These are phyloP conservation scores for Heritiera littoralis DNA, from an alignment of 345 rosid species.

Conservation along the genomic window DNA sequence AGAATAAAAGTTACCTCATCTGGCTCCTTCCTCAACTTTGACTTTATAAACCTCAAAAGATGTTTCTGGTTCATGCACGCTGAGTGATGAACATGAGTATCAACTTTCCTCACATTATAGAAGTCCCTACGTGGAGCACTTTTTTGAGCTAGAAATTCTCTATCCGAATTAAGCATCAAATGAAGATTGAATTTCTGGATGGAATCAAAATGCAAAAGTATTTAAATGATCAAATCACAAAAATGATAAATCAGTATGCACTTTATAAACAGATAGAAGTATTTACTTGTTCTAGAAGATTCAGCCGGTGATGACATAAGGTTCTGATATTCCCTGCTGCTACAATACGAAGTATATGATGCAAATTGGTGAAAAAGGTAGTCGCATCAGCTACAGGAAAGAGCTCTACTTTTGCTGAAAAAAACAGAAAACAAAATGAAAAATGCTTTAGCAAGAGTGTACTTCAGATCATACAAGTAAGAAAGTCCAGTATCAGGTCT, in stretches of 20 bases:
- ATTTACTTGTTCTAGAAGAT: constrained; percentile 90
- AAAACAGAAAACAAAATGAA: constrained; percentile 14
- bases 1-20: constrained; percentile 67
- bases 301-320: constrained; percentile 85
- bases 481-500: constrained; percentile 1
- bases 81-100: constrained; percentile 98
- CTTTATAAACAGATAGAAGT: background rate
- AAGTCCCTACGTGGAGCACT: constrained; percentile 99
- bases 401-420: constrained; percentile 73
- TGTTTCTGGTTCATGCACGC: constrained; percentile 99
- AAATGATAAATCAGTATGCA: constrained; percentile 20
- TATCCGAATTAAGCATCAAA: constrained; percentile 98
- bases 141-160: constrained; percentile 96
- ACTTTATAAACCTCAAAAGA: constrained; percentile 95
- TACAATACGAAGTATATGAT: constrained; percentile 77
- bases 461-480: background rate
- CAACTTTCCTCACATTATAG: constrained; percentile 97
- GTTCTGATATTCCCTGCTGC: constrained; percentile 95
- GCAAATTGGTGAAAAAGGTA: constrained; percentile 89
- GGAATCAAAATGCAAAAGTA: background rate
- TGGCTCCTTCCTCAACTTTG: constrained; percentile 94
- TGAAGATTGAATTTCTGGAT: constrained; percentile 96
- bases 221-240: constrained; percentile 14
- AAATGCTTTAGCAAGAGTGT: background rate
- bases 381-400: constrained; percentile 93